These are phyloP conservation scores for Sergeia podlipaevii DNA, from an alignment of 208 protist genomes.

Conservation along the genomic window DNA sequence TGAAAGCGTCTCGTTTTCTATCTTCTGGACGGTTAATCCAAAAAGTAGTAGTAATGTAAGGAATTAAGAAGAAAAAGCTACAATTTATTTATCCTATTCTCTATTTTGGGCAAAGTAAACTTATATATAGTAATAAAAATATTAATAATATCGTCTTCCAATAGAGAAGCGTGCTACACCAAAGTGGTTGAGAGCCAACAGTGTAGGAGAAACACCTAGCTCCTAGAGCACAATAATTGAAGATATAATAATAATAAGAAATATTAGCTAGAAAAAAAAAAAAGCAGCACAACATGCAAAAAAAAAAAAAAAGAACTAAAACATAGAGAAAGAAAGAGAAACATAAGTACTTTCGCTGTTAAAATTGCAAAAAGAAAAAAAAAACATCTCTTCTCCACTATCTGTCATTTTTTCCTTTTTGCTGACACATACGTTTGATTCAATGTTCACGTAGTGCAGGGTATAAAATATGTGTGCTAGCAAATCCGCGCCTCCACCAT, in stretches of 20 bases:
- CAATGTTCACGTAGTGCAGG: no score
- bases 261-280: background rate
- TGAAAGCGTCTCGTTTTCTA: background rate
- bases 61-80: background rate
- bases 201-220: no score
- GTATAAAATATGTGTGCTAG: no score
- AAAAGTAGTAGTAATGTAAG: no score
- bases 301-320: conserved; percentile 9
- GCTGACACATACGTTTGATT: background rate
- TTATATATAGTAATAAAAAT: conserved; percentile 1
- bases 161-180: background rate
- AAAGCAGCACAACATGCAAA: background rate
- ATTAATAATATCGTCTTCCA: background rate
- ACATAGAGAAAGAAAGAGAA: conserved; percentile 1
- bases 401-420: background rate
- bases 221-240: no score
- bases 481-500: no score
- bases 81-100: conserved; percentile 8
- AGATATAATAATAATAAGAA: no score
- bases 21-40: no score
- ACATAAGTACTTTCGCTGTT: no score
- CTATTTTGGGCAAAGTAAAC: conserved; percentile 8
- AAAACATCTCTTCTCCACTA: no score
- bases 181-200: no score
- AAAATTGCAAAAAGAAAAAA: conserved; percentile 3